Evolutionary conservation across 2,329 filamentous ascomycete species (phyloP), one percentile per base, ranked within the genome.

Genomic region (Colletotrichum kahawae): DNA sequence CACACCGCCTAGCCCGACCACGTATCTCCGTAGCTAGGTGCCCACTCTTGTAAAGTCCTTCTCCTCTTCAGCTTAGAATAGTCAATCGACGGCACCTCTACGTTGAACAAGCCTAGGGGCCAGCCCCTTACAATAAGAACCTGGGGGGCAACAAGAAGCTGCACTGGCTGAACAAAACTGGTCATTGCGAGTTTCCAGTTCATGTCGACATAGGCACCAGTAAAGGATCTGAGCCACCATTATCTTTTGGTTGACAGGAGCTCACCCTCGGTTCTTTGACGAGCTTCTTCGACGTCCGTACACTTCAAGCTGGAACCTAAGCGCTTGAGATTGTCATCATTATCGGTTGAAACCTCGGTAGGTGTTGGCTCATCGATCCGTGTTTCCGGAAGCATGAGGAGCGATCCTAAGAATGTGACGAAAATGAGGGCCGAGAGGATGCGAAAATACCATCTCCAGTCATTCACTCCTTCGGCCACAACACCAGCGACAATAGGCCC

Each of bases 371-470:
- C 27, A 14, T 71, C 67, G 27, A 74, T 62, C 5, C 65, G 72
- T 18, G 77, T 79, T 57, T 79, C 78, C 27, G 77, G 78, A 3
- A 79, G 69, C 77, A 79, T 78, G 10, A 77, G 59, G 16, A 79
- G 51, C 7, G 60, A 77, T 6, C 64, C 74, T 7, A 77, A 13
- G 9, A 78, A 31, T 21, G 77, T 79, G 36, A 77, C 24, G 10
- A 71, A 77, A n/a, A 74, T 77, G 24, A 75, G 64, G 13, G 69
- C 74, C 7, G 74, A 62, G 13, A 74, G 56, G 18, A 77, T 73
- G 7, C 74, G 68, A n/a, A 77, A 77, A 64, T 77, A 76, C 77
- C 78, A 79, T 16, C 75, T 62, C 78, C 78, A 79, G 29, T 71
- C 68, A 16, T 70, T 60, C 24, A 75, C 38, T 9, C 71, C 75